These are phyloP conservation scores for Ciborinia camelliae DNA, from an alignment of 2,329 filamentous ascomycete species.

Conservation along the genomic window DNA sequence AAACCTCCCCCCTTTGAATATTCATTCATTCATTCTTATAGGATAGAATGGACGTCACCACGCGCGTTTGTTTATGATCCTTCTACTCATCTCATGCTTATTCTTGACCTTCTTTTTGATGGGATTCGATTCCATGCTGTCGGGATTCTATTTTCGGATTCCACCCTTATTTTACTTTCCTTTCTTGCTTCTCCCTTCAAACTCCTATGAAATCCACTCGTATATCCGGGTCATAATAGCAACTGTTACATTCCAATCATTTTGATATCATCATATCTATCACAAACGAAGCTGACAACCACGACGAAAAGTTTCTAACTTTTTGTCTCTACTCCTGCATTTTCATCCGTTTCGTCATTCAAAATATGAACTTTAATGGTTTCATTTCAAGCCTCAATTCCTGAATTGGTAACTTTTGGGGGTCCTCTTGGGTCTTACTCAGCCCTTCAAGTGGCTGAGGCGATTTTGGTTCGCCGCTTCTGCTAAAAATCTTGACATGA, in stretches of 20 bases:
- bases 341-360: background rate
- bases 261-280: background rate
- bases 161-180: background rate
- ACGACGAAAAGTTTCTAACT: background rate
- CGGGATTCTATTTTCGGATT: constrained; percentile 16
- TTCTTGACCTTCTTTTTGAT: background rate
- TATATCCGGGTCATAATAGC: background rate
- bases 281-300: constrained; percentile 8
- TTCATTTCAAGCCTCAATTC: constrained; percentile 11
- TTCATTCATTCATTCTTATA: background rate
- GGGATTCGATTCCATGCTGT: constrained; percentile 1
- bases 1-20: background rate
- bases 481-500: background rate
- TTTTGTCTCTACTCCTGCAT: constrained; percentile 4
- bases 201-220: background rate
- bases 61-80: constrained; percentile 9
- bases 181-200: background rate
- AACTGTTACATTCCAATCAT: constrained; percentile 15
- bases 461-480: constrained; percentile 13
- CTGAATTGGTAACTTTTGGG: background rate
- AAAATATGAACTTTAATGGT: background rate
- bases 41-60: constrained; percentile 1
- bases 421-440: constrained; percentile 13
- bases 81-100: background rate
- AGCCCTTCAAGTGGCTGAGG: constrained; percentile 18